phyloP scores from a whole-genome alignment of 2,329 filamentous ascomycete genomes.

The Colletotrichum destructivum region DNA sequence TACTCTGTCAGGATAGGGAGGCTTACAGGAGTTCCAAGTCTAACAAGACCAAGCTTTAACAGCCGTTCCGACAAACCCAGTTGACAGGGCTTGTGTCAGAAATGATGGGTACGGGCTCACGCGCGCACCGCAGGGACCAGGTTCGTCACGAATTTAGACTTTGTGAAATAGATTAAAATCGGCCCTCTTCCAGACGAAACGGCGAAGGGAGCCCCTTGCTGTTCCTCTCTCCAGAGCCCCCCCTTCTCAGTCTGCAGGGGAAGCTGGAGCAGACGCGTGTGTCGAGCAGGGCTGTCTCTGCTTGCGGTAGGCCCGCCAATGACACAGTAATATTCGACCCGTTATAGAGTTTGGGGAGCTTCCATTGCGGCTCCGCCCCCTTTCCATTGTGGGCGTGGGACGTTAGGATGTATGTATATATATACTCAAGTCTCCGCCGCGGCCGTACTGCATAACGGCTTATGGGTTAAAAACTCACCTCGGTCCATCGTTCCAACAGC shows the following conservation, averaged over 20 bases:
- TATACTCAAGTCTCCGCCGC: neutral
- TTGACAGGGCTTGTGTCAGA: neutral
- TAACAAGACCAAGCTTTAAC: no score
- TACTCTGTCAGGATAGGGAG: neutral
- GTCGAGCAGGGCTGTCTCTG: neutral
- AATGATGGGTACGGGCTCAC: no score
- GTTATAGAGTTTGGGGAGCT: neutral
- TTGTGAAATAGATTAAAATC: neutral
- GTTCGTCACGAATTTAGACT: neutral
- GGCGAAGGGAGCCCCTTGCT: neutral
- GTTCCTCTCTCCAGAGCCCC: no score
- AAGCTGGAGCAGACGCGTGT: neutral
- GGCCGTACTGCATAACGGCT: neutral
- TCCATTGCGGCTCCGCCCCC: neutral
- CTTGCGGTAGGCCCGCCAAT: neutral
- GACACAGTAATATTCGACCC: neutral
- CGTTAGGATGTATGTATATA: no score
- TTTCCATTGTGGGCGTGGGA: neutral
- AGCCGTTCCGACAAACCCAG: neutral
- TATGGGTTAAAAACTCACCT: neutral
- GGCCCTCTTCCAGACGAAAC: neutral
- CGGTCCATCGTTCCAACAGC: constrained; percentile 10
- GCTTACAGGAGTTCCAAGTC: neutral
- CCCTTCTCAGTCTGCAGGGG: neutral
- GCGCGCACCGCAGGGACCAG: neutral